Evolutionary conservation across 148 eudicot genomes (phyloP), one percentile per base, ranked within the genome.

Genomic region (Diospyros kaki): DNA sequence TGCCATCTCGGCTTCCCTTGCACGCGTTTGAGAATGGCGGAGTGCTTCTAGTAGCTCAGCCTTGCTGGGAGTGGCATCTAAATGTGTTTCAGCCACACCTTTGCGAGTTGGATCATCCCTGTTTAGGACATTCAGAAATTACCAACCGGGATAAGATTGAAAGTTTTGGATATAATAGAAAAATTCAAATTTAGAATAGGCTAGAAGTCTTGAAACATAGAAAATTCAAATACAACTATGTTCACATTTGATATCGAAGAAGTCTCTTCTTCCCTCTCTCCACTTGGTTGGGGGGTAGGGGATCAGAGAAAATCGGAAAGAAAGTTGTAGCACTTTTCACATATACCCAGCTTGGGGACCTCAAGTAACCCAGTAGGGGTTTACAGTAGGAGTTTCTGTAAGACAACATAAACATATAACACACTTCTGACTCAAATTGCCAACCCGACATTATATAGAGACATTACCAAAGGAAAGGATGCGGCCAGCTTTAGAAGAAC

Each of bases 11-110:
- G 98, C 98, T 83, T 85, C 97, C 77, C 98, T 86, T 45, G 98
- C 98, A 64, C 97, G 98, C 43, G 98, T 93, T 83, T 93, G 98
- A 51, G 98, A 93, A 85, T 91, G 98, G 66, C 91, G 82, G 2
- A 93, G 92, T 14, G 98, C 98, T 86, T 93, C 97, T 65, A 93
- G 56, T 56, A 93, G 89, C 83, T 87, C 82, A 56, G 91, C 90
- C 61, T 86, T 89, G 75, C 83, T 61, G n/a, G 83, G 76, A 71
- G 89, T 89, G 9, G 63, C 52, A 38, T 79, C 83, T 8, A 73
- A 51, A 42, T 51, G 58, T 13, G 56, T 66, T 39, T 56, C 78
- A 6, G 67, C 70, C 42, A 13, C 58, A 9, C 69, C 86, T 64
- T 69, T 18, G 72, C 61, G 77, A 67, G 66, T 69, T 68, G 82